Evolutionary conservation across 352 stramenopile species (phyloP).

Genomic region (Pythium biforme): DNA sequence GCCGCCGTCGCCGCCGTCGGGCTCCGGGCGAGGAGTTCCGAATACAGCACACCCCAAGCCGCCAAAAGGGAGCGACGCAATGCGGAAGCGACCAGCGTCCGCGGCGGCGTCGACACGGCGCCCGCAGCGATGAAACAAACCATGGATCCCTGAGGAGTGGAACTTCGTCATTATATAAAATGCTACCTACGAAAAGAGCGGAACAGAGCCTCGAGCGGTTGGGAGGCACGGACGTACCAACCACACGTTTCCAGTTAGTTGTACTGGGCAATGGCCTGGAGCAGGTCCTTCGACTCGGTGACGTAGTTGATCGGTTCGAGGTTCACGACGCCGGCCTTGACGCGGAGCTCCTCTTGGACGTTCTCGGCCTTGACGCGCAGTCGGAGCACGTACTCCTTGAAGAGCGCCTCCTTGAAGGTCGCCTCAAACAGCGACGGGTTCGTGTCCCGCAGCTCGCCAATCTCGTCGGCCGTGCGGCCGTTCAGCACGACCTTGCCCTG

Average conservation of each 20-base stretch:
- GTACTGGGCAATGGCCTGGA: slow-evolving; percentile 91
- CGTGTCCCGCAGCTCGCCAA: slow-evolving; percentile 78
- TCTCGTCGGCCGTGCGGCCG: slow-evolving; percentile 91
- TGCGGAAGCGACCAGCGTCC: slow-evolving; percentile 3
- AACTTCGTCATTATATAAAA: slow-evolving; percentile 18
- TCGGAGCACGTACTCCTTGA: slow-evolving; percentile 87
- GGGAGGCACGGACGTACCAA: too few relatives aligned
- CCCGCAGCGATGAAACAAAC: slow-evolving; percentile 1
- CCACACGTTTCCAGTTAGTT: slow-evolving; percentile 33
- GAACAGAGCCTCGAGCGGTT: neutral
- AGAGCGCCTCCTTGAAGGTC: slow-evolving; percentile 92
- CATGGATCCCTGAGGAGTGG: neutral
- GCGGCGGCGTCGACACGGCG: slow-evolving; percentile 10
- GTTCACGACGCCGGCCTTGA: slow-evolving; percentile 92
- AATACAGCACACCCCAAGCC: too few relatives aligned
- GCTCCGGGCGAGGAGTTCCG: neutral
- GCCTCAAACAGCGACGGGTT: slow-evolving; percentile 91
- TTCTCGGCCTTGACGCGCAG: slow-evolving; percentile 95
- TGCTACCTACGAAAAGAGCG: slow-evolving; percentile 1
- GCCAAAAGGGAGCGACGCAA: neutral
- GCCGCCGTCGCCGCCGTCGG: slow-evolving; percentile 7
- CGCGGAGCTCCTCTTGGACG: slow-evolving; percentile 93
- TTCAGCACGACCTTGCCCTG: slow-evolving; percentile 93
- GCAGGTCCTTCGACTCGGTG: slow-evolving; percentile 90
- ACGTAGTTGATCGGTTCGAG: slow-evolving; percentile 93